phyloP scores from a whole-genome alignment of 805 yeast species.

The Teunomyces tritomae region DNA sequence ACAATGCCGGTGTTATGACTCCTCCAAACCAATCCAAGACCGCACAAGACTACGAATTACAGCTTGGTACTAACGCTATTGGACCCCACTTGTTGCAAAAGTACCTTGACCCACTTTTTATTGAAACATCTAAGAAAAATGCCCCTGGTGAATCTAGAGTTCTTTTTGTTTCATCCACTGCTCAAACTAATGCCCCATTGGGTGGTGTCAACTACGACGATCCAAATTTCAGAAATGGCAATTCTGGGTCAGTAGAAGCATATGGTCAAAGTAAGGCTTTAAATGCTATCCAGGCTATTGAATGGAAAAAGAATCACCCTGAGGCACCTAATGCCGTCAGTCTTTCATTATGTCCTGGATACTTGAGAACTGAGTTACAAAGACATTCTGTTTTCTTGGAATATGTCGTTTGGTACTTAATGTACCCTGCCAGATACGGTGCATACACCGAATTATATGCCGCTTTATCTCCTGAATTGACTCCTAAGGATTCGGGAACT shows the following conservation, averaged over 20 bases:
- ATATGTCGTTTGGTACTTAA: constrained; percentile 8
- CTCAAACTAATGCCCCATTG: constrained; percentile 24
- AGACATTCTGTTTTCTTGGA: constrained; percentile 17
- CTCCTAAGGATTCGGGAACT: constrained; percentile 27
- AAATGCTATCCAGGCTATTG: constrained; percentile 31
- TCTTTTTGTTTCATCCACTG: constrained; percentile 45
- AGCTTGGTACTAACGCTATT: constrained; percentile 45
- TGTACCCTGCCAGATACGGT: constrained; percentile 31
- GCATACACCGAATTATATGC: constrained; percentile 45
- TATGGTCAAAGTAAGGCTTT: constrained; percentile 48
- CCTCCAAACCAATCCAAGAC: constrained; percentile 37
- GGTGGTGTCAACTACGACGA: constrained; percentile 36
- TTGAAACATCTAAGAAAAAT: constrained; percentile 25
- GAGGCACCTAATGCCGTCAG: constrained; percentile 26
- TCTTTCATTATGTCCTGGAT: constrained; percentile 43
- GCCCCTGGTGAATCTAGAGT: constrained; percentile 32
- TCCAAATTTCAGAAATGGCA: constrained; percentile 18
- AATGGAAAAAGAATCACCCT: constrained; percentile 32
- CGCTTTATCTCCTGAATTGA: constrained; percentile 38
- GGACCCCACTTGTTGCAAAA: constrained; percentile 47
- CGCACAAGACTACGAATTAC: constrained; percentile 45
- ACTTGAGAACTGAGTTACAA: constrained; percentile 31
- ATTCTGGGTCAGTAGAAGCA: constrained; percentile 9
- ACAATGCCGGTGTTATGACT: constrained; percentile 33
- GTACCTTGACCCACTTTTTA: constrained; percentile 35